Percentiles rank a stretch among this genome's conserved stretches.
Evolutionary conservation across 2,329 filamentous ascomycete genomes (phyloP).

Genomic region (Hawksworthiomyces lignivorus): DNA sequence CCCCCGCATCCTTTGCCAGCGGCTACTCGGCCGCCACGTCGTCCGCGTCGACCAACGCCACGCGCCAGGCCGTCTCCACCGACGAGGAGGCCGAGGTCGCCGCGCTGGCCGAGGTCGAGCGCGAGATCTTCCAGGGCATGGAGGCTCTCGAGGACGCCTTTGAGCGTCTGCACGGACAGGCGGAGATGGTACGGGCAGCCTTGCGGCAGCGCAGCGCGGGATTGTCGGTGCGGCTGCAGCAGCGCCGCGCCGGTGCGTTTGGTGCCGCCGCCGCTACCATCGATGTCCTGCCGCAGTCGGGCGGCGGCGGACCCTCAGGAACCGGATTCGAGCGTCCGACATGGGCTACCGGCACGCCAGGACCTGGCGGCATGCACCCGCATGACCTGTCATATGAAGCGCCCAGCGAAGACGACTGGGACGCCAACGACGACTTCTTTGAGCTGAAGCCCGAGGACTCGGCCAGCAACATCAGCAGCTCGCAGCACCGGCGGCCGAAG

Average conservation of each 20-base stretch:
- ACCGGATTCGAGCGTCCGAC: constrained; percentile 36
- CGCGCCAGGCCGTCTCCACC: constrained; percentile 63
- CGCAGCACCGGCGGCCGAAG: constrained; percentile 58
- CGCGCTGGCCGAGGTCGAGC: constrained; percentile 81
- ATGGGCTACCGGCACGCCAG: constrained; percentile 25
- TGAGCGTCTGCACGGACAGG: constrained; percentile 78
- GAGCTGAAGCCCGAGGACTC: constrained; percentile 70
- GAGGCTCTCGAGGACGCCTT: constrained; percentile 91
- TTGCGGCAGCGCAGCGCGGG: constrained; percentile 78
- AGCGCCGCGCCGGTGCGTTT: constrained; percentile 33
- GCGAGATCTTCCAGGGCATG: constrained; percentile 91
- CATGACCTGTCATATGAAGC: constrained; percentile 21
- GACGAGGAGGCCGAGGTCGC: constrained; percentile 93
- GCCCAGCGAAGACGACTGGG: constrained; percentile 42
- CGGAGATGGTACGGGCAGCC: constrained; percentile 69
- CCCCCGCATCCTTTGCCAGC: constrained; percentile 33
- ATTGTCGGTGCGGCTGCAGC: constrained; percentile 57
- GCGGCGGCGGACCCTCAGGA: constrained; percentile 23
- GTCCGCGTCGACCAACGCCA: constrained; percentile 39
- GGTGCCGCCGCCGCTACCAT: constrained; percentile 33
- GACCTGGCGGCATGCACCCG: constrained; percentile 6
- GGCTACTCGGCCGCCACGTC: constrained; percentile 34
- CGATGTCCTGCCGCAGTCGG: constrained; percentile 44
- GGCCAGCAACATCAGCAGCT: constrained; percentile 72
- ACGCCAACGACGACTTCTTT: constrained; percentile 48